These are phyloP conservation scores for Botryotinia narcissicola DNA, from an alignment of 2,329 filamentous ascomycete genomes.

Conservation along the genomic window DNA sequence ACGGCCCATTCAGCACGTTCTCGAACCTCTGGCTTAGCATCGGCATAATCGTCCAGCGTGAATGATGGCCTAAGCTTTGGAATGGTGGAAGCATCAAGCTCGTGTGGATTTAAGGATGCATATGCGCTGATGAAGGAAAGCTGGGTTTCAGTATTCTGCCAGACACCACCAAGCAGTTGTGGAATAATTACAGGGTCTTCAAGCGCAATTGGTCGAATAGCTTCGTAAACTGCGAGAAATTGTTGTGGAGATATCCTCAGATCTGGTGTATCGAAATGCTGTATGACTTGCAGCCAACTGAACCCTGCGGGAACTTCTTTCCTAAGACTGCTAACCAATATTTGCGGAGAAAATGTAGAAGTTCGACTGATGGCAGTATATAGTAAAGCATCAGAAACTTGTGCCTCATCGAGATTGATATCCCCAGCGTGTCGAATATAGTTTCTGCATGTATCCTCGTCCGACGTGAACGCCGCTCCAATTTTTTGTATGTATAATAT, in stretches of 20 bases:
- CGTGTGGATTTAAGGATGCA: conserved; percentile 68
- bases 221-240: conserved; percentile 78
- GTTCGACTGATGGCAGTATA: conserved; percentile 60
- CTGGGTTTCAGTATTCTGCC: conserved; percentile 83
- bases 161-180: conserved; percentile 82
- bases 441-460: conserved; percentile 62
- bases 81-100: conserved; percentile 81
- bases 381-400: conserved; percentile 77
- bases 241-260: conserved; percentile 75
- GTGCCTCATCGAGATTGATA: conserved; percentile 71
- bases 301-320: conserved; percentile 62
- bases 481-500: conserved; percentile 69
- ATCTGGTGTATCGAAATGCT: conserved; percentile 75
- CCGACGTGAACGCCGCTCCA: conserved; percentile 72
- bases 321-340: conserved; percentile 61
- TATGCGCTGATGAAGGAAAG: conserved; percentile 92
- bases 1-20: conserved; percentile 64
- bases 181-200: conserved; percentile 74
- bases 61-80: conserved; percentile 79
- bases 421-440: conserved; percentile 54
- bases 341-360: conserved; percentile 50
- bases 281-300: conserved; percentile 69
- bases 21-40: conserved; percentile 58
- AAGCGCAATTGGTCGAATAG: conserved; percentile 71
- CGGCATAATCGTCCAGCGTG: conserved; percentile 60